Conservation (phyloP, 192 early-diverging fungal genomes). For the Geosiphon pyriformis region DNA sequence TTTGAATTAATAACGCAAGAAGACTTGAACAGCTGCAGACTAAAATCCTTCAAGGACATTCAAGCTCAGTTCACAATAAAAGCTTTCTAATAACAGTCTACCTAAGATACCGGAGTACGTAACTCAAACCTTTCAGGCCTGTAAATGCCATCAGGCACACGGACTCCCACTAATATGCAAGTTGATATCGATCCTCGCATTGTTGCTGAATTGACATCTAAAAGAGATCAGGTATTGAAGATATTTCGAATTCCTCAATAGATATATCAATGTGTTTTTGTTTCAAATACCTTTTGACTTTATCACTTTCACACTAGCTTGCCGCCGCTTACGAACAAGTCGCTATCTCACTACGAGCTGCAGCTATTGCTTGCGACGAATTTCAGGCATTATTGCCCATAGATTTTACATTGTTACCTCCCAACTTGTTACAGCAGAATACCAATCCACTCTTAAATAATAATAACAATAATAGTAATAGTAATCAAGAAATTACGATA, state of each 20-base stretch:
- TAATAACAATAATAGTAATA: too few species aligned
- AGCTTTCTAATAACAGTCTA: too few species aligned
- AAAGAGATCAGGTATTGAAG: slow-evolving; percentile 7
- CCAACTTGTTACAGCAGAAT: background rate
- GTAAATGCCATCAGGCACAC: too few species aligned
- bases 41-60: too few species aligned
- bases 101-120: too few species aligned
- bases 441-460: background rate
- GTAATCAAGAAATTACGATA: background rate
- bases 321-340: slow-evolving; percentile 16
- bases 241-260: background rate
- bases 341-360: slow-evolving; percentile 13
- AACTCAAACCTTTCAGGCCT: too few species aligned
- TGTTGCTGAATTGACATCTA: slow-evolving; percentile 9
- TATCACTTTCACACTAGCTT: slow-evolving; percentile 10
- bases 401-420: slow-evolving; percentile 13
- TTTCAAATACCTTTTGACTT: background rate
- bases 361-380: slow-evolving; percentile 19
- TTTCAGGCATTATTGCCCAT: slow-evolving; percentile 20
- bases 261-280: background rate
- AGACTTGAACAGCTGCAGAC: too few species aligned
- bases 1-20: too few species aligned
- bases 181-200: slow-evolving; percentile 12
- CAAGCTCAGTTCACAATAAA: too few species aligned
- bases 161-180: too few species aligned